Percentiles rank a stretch among this genome's conserved stretches.
phyloP scores from a whole-genome alignment of 306 rosid genomes.

The Rosa rugosa region DNA sequence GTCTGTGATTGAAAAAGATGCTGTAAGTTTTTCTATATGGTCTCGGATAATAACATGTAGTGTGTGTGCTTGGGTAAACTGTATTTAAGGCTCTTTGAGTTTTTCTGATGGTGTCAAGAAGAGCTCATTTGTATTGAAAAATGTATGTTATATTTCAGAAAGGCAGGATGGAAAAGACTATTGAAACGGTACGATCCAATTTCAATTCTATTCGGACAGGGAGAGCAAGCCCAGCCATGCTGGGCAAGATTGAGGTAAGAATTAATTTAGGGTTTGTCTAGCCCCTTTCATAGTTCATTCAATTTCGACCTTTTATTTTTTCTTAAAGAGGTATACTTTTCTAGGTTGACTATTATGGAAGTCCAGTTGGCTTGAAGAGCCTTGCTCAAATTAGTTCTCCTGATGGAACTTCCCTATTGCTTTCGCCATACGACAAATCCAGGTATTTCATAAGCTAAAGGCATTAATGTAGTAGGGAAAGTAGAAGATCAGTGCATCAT shows the following conservation, averaged over 20 bases:
- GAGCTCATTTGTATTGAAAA: neutral
- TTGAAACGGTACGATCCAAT: conserved; percentile 66
- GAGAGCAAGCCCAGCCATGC: conserved; percentile 81
- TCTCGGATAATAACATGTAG: no score
- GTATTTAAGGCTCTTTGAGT: neutral
- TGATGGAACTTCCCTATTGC: no score
- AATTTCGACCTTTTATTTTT: neutral
- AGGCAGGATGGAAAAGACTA: conserved; percentile 82
- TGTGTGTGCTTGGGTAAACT: neutral
- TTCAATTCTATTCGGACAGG: conserved; percentile 92
- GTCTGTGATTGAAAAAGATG: no score
- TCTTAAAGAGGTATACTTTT: conserved; percentile 31
- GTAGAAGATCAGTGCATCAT: no score
- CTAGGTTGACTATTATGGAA: conserved; percentile 95
- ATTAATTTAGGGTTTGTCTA: conserved; percentile 13
- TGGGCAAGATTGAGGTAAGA: conserved; percentile 85
- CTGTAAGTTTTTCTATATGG: no score
- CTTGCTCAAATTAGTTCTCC: conserved; percentile 95
- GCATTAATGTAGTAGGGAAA: no score
- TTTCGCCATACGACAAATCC: no score
- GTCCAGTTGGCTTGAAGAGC: conserved; percentile 88
- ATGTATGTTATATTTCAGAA: conserved; percentile 41
- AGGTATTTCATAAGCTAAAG: no score
- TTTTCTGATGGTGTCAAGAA: neutral
- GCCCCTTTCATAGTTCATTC: neutral